A percentile compares a stretch with the other conserved stretches of the same genome.
These are phyloP conservation scores for Ophiorrhiza pumila DNA, from an alignment of 257 asterid species.

Conservation along the genomic window DNA sequence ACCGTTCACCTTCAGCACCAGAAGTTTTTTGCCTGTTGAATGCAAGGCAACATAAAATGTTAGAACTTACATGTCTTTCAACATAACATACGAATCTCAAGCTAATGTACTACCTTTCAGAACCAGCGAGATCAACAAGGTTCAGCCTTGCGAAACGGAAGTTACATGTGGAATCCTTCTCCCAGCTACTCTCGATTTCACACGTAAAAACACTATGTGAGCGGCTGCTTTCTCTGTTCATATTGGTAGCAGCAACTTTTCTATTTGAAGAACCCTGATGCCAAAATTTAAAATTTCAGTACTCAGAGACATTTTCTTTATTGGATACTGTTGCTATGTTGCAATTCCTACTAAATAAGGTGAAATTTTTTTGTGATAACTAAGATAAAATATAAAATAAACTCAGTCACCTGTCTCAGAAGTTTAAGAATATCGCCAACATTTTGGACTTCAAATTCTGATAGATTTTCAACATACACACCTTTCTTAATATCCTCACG, in stretches of 20 bases:
- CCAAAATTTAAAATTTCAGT: constrained; percentile 20
- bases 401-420: constrained; percentile 65
- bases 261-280: constrained; percentile 83
- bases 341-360: constrained; percentile 3
- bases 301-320: neutral
- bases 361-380: neutral
- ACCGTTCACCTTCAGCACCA: constrained; percentile 98
- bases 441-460: constrained; percentile 87
- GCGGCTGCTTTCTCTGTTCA: constrained; percentile 99
- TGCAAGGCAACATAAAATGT: constrained; percentile 16
- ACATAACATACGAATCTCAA: neutral
- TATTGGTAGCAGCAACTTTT: constrained; percentile 91
- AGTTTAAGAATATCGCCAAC: constrained; percentile 89
- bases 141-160: constrained; percentile 91
- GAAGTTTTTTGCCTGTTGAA: constrained; percentile 83
- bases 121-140: constrained; percentile 99
- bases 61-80: constrained; percentile 6
- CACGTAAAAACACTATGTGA: constrained; percentile 97
- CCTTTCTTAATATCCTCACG: constrained; percentile 92
- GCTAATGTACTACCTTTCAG: constrained; percentile 62
- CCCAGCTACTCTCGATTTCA: constrained; percentile 96
- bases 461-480: constrained; percentile 86
- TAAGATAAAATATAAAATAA: neutral
- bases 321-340: constrained; percentile 4
- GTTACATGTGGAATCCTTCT: constrained; percentile 77